A percentile compares a stretch with the other conserved stretches of the same genome.
These are phyloP conservation scores for Saccharomyces hybrid DNA, from an alignment of 1,139 yeast species.

Conservation along the genomic window DNA sequence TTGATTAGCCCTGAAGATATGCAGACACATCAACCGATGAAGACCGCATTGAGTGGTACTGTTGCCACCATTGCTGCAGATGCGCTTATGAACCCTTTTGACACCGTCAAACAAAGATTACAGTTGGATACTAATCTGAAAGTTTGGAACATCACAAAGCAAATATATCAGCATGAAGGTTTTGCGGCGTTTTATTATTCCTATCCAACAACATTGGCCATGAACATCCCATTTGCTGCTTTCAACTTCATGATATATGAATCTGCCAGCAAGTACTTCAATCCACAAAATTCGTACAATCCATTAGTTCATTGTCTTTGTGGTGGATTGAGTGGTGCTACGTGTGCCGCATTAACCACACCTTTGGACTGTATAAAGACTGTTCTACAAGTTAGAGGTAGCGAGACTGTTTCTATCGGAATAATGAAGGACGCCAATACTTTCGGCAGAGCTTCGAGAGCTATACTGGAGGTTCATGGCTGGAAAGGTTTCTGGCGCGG, in stretches of 20 bases:
- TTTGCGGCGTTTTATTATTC: slow-evolving; percentile 78
- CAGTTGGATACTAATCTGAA: slow-evolving; percentile 40
- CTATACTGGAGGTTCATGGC: slow-evolving; percentile 62
- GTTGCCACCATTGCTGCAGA: slow-evolving; percentile 90
- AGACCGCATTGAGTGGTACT: slow-evolving; percentile 86
- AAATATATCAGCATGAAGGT: slow-evolving; percentile 70
- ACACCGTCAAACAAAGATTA: slow-evolving; percentile 85
- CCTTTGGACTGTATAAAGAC: slow-evolving; percentile 96
- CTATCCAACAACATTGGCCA: slow-evolving; percentile 87
- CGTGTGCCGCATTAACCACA: slow-evolving; percentile 92
- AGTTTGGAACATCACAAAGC: slow-evolving; percentile 34
- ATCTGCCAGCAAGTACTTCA: slow-evolving; percentile 64
- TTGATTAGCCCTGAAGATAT: slow-evolving; percentile 28
- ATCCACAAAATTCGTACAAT: slow-evolving; percentile 72
- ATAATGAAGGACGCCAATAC: slow-evolving; percentile 57
- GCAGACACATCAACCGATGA: slow-evolving; percentile 46
- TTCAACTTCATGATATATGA: slow-evolving; percentile 92
- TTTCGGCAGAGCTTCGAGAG: slow-evolving; percentile 61
- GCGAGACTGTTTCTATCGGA: slow-evolving; percentile 36
- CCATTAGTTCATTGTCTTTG: slow-evolving; percentile 88
- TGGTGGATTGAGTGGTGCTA: slow-evolving; percentile 94
- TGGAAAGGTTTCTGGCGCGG: slow-evolving; percentile 71
- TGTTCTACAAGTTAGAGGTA: slow-evolving; percentile 54
- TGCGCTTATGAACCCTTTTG: slow-evolving; percentile 97
- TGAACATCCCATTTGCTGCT: slow-evolving; percentile 94